Evolutionary conservation across 2,329 filamentous ascomycete genomes (phyloP), one percentile per base, ranked within the genome.

Genomic region (Epichloe baconii): DNA sequence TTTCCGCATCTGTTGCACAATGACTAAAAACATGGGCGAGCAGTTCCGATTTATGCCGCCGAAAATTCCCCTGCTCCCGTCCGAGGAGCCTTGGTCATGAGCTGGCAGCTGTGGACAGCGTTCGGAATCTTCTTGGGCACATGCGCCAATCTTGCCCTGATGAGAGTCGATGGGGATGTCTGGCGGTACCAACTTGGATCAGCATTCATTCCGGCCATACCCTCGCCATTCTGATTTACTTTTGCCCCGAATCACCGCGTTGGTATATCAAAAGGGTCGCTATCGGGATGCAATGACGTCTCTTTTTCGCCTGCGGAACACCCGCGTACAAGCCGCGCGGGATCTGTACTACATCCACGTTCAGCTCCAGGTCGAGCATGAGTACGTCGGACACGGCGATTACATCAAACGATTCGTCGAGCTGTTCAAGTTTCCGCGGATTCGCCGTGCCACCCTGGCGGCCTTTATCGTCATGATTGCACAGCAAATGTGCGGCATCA

Each of bases 391-490:
- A 35, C 60, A 73, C 5, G 76, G 68, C 58, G 82, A 75, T 64
- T 83, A 85, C 59, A 36, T 80, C 47, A 76, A 71, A 21, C 78
- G 84, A 15, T 81, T 87, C 56, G 58, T 75, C 38, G 78, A 87
- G 61, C 69, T 84, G 1, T 85, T 88, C 60, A 85, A 80, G 11
- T 76, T 88, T 52, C 82, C 84, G 1, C 77, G 85, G 45, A 72
- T 86, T 11, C 77, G 83, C 14, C 77, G 83, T 41, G 88, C 88
- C 3, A 90, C 82, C 3, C 73, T 86, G 34, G 88, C 87, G 5
- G 85, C 86, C 1, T 86, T 82, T 56, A 80, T 81, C 1, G 86
- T 91, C 57, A 94, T 94, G 88, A 81, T 86, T 59, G 81, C 80
- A 0, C 83, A 86, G 64, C 82, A 86, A 64, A 82, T 85, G 76